Evolutionary conservation across 257 asterid genomes (phyloP), one percentile per base, ranked within the genome.

Genomic region (Solanum pimpinellifolium): DNA sequence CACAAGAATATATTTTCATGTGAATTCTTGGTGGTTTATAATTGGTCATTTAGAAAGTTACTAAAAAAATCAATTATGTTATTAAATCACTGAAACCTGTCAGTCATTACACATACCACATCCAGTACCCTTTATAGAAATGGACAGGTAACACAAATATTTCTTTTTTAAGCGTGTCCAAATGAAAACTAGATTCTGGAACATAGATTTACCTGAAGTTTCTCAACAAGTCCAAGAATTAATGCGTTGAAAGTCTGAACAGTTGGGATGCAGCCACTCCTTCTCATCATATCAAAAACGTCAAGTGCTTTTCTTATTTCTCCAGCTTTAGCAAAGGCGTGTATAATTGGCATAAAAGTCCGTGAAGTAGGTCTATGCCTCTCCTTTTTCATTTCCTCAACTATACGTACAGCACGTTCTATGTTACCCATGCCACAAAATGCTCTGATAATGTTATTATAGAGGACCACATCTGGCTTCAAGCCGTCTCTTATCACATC

Each of bases 361-460:
- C 98, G 93, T 1, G 99, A 83, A 66, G 96, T 92, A 47, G 98
- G 99, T 86, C 92, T 93, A 81, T 87, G 92, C 88, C 98, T 96
- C 86, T 89, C 92, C 91, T 86, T 97, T 87, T 92, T 95, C 99
- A 97, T 97, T 90, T 95, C 95, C 69, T 96, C 99, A 27, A 97
- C 92, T 9, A 93, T 96, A 83, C 97, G 86, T 89, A 96, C 83
- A 84, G 99, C 99, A 77, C 99, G 98, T 62, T 95, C 99, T 90
- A 93, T 89, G 90, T 94, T 95, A 76, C 97, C 99, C 98, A 97
- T 96, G 83, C 98, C 98, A 90, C 99, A 97, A 88, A 97, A 97
- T 83, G 99, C 98, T 90, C 88, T 88, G 86, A 97, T 91, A 83
- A 95, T 95, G 92, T 95, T 94, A 76, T 97, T 96, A 91, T 97